Evolutionary conservation across 1,139 yeast species (phyloP), one percentile per base, ranked within the genome.

Genomic region (Geotrichum aggregatum): DNA sequence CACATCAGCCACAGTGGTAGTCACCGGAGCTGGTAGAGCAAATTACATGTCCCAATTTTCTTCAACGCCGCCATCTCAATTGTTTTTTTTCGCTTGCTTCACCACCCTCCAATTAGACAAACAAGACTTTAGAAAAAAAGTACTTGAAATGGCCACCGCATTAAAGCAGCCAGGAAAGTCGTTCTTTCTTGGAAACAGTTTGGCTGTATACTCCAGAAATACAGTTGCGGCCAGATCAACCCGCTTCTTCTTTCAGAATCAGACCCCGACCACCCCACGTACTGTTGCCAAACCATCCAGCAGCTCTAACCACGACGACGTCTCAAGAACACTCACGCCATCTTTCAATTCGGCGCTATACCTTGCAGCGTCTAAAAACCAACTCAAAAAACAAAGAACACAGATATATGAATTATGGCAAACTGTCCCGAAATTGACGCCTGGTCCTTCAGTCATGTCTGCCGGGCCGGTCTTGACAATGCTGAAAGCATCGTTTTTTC

Each of bases 401-500:
- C 26, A 38, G 13, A 21, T 38, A 3, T 21, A 38, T 11, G 42
- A 5, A 3, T 14, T 28, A n/a, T 41, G 44, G 44, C 18, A 14
- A n/a, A 41, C 33, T 13, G 21, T 41, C 28, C 44, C 44, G 19
- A 22, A 41, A 19, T 7, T 13, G 3, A 13, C 14, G 5, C 28
- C 14, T 26, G 44, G 33, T 3, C 44, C 34, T 5, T n/a, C 34
- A 7, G 33, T 41, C 14, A 21, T 19, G 26, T 13, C 11, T 2
- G 24, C 49, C 18, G 39, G 42, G 4, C 33, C 49, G 13, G 11
- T 49, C 19, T 33, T 44, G 31, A 31, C 47, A 21, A 47, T 49
- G 28, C 46, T 52, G 18, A 38, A 41, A 24, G 48, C 53, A 4
- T 44, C 52, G n/a, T 46, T 52, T n/a, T 52, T 49, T 31, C 55